Evolutionary conservation across 1,284 basidiomycete species (phyloP).

Genomic region (Tranzscheliella williamsii): DNA sequence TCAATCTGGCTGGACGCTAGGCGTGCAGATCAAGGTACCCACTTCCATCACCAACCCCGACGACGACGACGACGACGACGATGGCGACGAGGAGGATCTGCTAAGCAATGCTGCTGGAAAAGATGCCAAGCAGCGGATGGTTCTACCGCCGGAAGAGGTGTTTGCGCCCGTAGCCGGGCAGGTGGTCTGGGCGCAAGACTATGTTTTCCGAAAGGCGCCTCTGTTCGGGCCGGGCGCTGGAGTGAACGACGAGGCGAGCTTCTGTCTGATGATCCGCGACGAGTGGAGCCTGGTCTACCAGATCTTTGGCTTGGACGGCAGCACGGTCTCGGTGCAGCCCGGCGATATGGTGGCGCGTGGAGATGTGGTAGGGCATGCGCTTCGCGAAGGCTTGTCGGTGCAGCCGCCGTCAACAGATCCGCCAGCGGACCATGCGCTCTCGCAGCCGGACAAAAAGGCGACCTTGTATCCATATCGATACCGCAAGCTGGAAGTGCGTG

Average conservation of each 20-base stretch:
- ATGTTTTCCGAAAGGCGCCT: constrained; percentile 27
- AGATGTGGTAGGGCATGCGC: constrained; percentile 36
- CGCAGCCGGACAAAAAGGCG: constrained; percentile 18
- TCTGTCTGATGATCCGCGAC: constrained; percentile 48
- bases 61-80: constrained; percentile 11
- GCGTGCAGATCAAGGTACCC: constrained; percentile 35
- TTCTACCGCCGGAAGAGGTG: constrained; percentile 31
- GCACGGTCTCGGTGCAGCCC: constrained; percentile 7
- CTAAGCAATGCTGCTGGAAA: constrained; percentile 1
- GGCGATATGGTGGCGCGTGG: constrained; percentile 42
- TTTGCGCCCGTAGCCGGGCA: constrained; percentile 47
- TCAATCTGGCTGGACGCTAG: constrained; percentile 32
- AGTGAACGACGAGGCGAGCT: constrained; percentile 41
- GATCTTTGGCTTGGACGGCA: constrained; percentile 39
- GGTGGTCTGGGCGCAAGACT: constrained; percentile 45
- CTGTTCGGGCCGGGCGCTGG: constrained; percentile 35
- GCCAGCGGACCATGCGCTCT: constrained; percentile 37
- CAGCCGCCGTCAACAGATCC: constrained; percentile 28
- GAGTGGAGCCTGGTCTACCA: constrained; percentile 52
- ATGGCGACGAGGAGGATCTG: constrained; percentile 7
- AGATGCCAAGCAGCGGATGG: constrained; percentile 2
- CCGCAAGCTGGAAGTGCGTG: constrained; percentile 41
- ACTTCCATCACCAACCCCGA: constrained; percentile 31
- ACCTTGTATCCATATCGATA: constrained; percentile 46
- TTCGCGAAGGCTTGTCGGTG: constrained; percentile 14